Evolutionary conservation across 2,329 filamentous ascomycete genomes (phyloP).

Genomic region (Teratosphaeria nubilosa): DNA sequence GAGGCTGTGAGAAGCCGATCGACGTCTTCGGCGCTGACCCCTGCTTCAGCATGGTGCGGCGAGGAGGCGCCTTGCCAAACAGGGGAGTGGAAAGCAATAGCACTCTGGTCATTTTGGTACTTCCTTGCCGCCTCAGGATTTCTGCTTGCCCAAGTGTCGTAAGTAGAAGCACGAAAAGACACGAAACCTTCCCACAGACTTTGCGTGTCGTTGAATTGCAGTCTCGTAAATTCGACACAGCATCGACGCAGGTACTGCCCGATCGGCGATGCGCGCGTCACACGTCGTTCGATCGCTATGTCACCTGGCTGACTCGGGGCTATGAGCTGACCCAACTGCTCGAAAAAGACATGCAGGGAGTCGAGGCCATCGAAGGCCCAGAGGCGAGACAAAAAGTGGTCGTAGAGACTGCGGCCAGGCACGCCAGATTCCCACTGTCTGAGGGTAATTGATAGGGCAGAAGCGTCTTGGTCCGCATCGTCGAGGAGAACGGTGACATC

Average conservation of each 20-base stretch:
- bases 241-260: conserved; percentile 71
- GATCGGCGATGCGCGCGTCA: conserved; percentile 67
- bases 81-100: not conserved
- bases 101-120: conserved; percentile 1
- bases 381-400: conserved; percentile 67
- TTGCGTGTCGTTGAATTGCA: conserved; percentile 70
- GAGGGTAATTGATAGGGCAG: conserved; percentile 16
- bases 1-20: conserved; percentile 66
- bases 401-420: conserved; percentile 76
- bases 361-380: conserved; percentile 80
- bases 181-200: conserved; percentile 77
- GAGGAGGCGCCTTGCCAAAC: not conserved
- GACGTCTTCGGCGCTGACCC: conserved; percentile 17
- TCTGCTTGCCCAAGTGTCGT: conserved; percentile 47
- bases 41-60: not conserved
- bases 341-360: conserved; percentile 57
- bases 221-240: conserved; percentile 65
- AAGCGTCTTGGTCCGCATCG: conserved; percentile 26
- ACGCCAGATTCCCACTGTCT: conserved; percentile 31
- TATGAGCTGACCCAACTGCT: conserved; percentile 39
- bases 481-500: conserved; percentile 6
- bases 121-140: conserved; percentile 32
- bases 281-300: not conserved
- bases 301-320: not conserved
- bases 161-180: conserved; percentile 67